Percentiles rank a stretch among this genome's conserved stretches.
Conservation (phyloP, 345 rosid species). For the Hibiscus mutabilis region DNA sequence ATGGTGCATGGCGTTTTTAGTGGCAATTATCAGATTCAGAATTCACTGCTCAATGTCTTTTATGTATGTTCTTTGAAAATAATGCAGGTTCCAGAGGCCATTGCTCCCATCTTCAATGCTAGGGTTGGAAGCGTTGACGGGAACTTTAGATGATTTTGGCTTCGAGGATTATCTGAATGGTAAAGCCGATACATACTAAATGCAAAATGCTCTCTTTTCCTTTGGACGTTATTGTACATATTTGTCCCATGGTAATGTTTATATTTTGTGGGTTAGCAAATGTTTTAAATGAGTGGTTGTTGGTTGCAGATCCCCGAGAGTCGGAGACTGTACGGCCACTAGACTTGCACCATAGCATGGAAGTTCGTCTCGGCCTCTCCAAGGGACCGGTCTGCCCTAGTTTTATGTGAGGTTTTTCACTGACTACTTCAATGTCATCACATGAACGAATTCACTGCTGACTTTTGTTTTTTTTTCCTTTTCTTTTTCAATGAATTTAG, state of each 20-base stretch:
- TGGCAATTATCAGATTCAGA: neutral
- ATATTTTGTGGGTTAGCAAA: neutral
- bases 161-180: slow-evolving; percentile 94
- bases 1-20: neutral
- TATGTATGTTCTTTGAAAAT: slow-evolving; percentile 9
- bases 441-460: neutral
- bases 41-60: neutral
- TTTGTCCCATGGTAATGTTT: neutral
- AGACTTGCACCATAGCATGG: slow-evolving; percentile 81
- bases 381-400: slow-evolving; percentile 69
- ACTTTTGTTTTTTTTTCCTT: neutral
- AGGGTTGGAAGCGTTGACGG: slow-evolving; percentile 77
- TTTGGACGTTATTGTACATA: neutral
- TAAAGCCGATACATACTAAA: slow-evolving; percentile 15
- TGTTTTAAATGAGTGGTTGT: neutral
- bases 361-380: slow-evolving; percentile 73
- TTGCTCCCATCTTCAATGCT: slow-evolving; percentile 91
- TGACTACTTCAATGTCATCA: neutral
- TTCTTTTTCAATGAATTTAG: neutral
- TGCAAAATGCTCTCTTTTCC: neutral
- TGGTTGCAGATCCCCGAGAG: slow-evolving; percentile 78
- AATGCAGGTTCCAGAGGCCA: slow-evolving; percentile 39
- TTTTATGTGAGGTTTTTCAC: slow-evolving; percentile 36
- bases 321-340: slow-evolving; percentile 57
- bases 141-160: slow-evolving; percentile 74